These are phyloP conservation scores for Lentinula boryana DNA, from an alignment of 768 basidiomycete species.

Conservation along the genomic window DNA sequence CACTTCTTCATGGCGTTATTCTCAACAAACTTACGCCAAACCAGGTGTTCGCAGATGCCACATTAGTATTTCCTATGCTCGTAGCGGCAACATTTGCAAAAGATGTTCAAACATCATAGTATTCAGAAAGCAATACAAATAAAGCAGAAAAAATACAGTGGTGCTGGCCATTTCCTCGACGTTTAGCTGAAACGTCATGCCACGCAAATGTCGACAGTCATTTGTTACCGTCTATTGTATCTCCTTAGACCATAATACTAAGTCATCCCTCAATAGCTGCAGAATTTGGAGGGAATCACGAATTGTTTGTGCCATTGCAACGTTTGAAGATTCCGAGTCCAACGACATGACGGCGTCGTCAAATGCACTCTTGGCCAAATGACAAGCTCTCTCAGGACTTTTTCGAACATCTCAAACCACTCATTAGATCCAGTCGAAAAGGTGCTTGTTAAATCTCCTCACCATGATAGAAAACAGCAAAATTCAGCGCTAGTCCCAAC, in stretches of 20 bases:
- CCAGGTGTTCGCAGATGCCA: constrained; percentile 92
- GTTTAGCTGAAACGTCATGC: neutral
- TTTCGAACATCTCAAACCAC: constrained; percentile 56
- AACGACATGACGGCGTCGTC: constrained; percentile 81
- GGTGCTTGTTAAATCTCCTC: neutral
- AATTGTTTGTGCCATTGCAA: constrained; percentile 30
- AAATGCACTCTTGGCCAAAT: constrained; percentile 87
- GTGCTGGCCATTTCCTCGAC: neutral
- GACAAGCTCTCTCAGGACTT: constrained; percentile 82
- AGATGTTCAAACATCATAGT: constrained; percentile 15
- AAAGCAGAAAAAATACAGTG: neutral
- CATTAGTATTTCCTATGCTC: constrained; percentile 89
- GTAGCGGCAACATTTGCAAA: constrained; percentile 92
- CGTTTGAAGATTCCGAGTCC: constrained; percentile 28
- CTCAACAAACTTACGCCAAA: constrained; percentile 7
- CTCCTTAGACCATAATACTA: constrained; percentile 81
- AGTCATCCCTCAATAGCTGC: constrained; percentile 78
- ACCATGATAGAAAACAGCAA: constrained; percentile 88
- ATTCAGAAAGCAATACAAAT: neutral
- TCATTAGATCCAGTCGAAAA: neutral
- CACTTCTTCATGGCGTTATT: neutral
- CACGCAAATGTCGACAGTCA: neutral
- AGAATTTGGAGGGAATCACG: constrained; percentile 79
- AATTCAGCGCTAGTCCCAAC: constrained; percentile 84
- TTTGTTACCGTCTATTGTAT: constrained; percentile 32